phyloP scores from a whole-genome alignment of 495 filamentous ascomycete species.

The Aspergillus bridgeri region DNA sequence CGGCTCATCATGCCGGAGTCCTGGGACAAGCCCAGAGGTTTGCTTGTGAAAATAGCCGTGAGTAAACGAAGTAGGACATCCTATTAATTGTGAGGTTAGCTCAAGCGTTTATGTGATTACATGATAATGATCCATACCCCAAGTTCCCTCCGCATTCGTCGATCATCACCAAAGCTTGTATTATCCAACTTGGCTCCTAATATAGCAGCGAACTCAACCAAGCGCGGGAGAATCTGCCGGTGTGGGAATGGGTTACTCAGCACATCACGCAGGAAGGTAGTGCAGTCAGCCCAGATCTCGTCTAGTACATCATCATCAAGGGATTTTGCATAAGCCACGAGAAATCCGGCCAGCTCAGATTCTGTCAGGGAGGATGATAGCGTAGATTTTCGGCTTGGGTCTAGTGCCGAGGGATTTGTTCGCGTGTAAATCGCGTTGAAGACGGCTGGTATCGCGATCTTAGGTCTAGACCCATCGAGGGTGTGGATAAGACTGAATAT shows the following conservation, averaged over 20 bases:
- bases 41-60: conserved; percentile 85
- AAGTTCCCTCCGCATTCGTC: conserved; percentile 87
- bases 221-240: conserved; percentile 78
- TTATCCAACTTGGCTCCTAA: conserved; percentile 93
- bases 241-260: conserved; percentile 94
- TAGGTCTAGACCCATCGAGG: conserved; percentile 85
- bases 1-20: conserved; percentile 40
- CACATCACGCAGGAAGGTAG: conserved; percentile 84
- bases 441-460: conserved; percentile 90
- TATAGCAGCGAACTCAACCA: conserved; percentile 85
- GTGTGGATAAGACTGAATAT: conserved; percentile 86
- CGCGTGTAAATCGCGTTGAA: conserved; percentile 96
- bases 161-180: conserved; percentile 95
- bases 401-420: conserved; percentile 78
- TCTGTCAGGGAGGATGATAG: conserved; percentile 81
- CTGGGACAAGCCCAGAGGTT: conserved; percentile 60
- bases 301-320: conserved; percentile 98
- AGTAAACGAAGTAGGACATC: conserved; percentile 85
- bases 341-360: conserved; percentile 76
- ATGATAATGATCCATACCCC: conserved; percentile 62
- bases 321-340: conserved; percentile 83
- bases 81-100: conserved; percentile 46
- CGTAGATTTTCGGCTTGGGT: conserved; percentile 76
- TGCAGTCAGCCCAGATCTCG: conserved; percentile 96
- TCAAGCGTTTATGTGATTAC: not conserved